These are phyloP conservation scores for Phyllosticta citriasiana DNA, from an alignment of 2,329 filamentous ascomycete genomes.

Conservation along the genomic window DNA sequence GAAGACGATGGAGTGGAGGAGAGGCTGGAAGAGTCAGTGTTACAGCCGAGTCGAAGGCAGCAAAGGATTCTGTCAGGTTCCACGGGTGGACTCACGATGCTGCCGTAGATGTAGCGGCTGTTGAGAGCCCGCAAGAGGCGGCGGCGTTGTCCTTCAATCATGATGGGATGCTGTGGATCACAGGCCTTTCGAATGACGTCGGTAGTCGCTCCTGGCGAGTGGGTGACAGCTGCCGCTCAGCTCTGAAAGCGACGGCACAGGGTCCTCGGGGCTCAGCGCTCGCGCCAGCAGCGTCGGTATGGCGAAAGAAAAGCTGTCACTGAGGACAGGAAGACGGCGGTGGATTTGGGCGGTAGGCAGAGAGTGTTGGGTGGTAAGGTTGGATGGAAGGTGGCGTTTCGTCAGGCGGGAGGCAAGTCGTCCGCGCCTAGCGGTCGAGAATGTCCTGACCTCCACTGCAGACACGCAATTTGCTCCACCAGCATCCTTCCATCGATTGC, in stretches of 20 bases:
- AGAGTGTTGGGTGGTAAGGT: neutral
- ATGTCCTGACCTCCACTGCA: neutral
- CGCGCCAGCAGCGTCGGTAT: neutral
- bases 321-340: neutral
- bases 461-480: neutral
- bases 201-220: slow-evolving; percentile 6
- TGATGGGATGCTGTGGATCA: slow-evolving; percentile 13
- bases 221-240: neutral
- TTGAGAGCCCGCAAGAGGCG: slow-evolving; percentile 57
- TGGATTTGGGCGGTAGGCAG: neutral
- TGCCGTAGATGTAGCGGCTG: slow-evolving; percentile 62
- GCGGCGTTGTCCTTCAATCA: slow-evolving; percentile 38
- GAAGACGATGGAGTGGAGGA: slow-evolving; percentile 76
- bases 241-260: neutral
- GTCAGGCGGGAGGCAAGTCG: neutral
- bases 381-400: neutral
- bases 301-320: neutral
- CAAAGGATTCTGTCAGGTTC: slow-evolving; percentile 10
- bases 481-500: neutral
- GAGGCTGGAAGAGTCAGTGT: slow-evolving; percentile 50
- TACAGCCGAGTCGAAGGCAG: neutral
- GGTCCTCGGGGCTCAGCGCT: neutral
- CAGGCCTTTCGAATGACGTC: slow-evolving; percentile 10
- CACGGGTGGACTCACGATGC: slow-evolving; percentile 50
- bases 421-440: neutral